Evolutionary conservation across 1,284 basidiomycete genomes (phyloP).

Genomic region (Cryptococcus sp.): DNA sequence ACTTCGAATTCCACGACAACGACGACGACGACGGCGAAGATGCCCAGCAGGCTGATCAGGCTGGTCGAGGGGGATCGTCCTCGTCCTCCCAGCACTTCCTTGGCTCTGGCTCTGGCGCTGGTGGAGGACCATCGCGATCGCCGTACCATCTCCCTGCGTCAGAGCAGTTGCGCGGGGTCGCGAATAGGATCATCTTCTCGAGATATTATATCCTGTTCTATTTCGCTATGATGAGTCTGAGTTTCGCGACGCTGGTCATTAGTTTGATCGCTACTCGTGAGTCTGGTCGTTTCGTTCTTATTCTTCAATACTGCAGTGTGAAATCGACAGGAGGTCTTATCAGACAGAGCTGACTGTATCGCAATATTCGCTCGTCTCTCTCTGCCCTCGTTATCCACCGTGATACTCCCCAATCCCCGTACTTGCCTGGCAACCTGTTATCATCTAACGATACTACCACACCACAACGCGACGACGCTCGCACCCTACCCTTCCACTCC

Average conservation of each 20-base stretch:
- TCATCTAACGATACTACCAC: too few relatives aligned
- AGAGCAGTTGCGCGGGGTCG: conserved; percentile 52
- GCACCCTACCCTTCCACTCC: neutral
- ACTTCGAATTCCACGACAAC: conserved; percentile 31
- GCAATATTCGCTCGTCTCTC: too few relatives aligned
- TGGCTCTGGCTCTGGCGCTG: neutral
- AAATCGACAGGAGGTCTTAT: neutral
- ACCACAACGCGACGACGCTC: too few relatives aligned
- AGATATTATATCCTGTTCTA: conserved; percentile 65
- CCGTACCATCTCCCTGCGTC: conserved; percentile 47
- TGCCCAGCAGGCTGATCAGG: neutral
- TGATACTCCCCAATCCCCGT: too few relatives aligned
- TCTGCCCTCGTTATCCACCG: too few relatives aligned
- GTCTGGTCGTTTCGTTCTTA: conserved; percentile 5
- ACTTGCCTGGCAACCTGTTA: too few relatives aligned
- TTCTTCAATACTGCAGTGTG: neutral
- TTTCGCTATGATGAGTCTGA: conserved; percentile 83
- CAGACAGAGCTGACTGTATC: conserved; percentile 1
- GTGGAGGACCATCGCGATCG: conserved; percentile 31
- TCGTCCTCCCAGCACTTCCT: conserved; percentile 1
- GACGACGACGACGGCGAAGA: conserved; percentile 1
- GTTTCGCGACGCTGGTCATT: conserved; percentile 86
- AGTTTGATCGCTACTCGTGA: conserved; percentile 62
- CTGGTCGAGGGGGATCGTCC: conserved; percentile 11
- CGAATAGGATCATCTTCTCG: conserved; percentile 53